Conservation (phyloP, 1,284 basidiomycete species). For the Tilletia horrida region DNA sequence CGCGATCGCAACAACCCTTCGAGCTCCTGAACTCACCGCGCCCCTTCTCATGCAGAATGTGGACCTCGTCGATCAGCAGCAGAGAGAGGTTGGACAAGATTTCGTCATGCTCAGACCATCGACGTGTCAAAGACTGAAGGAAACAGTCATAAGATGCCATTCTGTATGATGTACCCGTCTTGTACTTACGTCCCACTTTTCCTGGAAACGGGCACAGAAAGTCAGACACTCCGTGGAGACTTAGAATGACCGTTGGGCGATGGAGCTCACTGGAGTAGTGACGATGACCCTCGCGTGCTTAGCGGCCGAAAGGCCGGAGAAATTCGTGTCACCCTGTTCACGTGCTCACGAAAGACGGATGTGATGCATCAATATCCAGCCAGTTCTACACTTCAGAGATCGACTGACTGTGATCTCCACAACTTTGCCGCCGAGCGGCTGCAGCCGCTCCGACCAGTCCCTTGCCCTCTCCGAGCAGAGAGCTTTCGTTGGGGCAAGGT, state of each 20-base stretch:
- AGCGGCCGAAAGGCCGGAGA: constrained; percentile 19
- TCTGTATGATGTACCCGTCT: background rate
- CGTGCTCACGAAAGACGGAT: too few species aligned
- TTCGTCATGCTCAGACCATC: constrained; percentile 36
- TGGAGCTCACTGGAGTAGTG: constrained; percentile 79
- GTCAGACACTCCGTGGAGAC: too few species aligned
- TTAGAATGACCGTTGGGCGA: constrained; percentile 58
- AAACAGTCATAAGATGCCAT: background rate
- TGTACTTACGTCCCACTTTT: constrained; percentile 8
- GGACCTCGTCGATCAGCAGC: constrained; percentile 79
- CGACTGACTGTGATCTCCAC: constrained; percentile 81
- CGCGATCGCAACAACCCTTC: background rate
- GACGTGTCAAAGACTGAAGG: constrained; percentile 30
- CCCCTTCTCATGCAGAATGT: constrained; percentile 81
- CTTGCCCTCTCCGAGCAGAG: constrained; percentile 77
- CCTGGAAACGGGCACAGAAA: background rate
- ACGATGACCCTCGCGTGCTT: constrained; percentile 54
- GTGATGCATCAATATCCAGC: background rate
- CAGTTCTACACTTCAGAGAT: background rate
- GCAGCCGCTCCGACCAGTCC: constrained; percentile 82
- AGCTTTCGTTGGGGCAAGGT: constrained; percentile 84
- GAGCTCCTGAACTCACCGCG: constrained; percentile 65
- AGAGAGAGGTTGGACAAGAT: constrained; percentile 57
- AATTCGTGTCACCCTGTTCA: constrained; percentile 17
- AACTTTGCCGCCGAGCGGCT: constrained; percentile 66